Evolutionary conservation across 768 basidiomycete genomes (phyloP).

Genomic region (Suillus paluster): DNA sequence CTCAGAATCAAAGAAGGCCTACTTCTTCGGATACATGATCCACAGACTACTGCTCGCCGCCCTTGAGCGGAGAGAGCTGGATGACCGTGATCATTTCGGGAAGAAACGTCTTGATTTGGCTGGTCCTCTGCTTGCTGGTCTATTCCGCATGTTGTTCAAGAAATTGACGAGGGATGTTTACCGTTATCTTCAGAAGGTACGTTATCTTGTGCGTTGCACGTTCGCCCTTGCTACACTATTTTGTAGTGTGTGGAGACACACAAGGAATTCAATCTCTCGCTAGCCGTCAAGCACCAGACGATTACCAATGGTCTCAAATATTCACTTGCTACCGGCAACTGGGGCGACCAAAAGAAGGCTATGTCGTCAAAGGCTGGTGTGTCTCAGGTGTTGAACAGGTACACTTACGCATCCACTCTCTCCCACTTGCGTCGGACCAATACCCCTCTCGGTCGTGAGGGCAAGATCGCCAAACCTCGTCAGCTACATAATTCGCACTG

Average conservation of each 20-base stretch:
- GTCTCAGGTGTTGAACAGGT: slow-evolving; percentile 97
- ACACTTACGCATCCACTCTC: slow-evolving; percentile 97
- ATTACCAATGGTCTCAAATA: slow-evolving; percentile 99
- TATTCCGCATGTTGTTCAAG: slow-evolving; percentile 97
- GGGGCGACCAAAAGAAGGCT: slow-evolving; percentile 99
- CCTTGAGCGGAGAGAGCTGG: slow-evolving; percentile 91
- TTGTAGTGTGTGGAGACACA: slow-evolving; percentile 92
- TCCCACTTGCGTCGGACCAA: slow-evolving; percentile 98
- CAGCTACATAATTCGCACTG: slow-evolving; percentile 99
- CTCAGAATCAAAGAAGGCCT: slow-evolving; percentile 97
- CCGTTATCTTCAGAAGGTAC: slow-evolving; percentile 94
- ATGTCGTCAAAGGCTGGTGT: slow-evolving; percentile 99
- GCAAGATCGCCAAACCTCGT: slow-evolving; percentile 99
- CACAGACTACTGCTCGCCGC: slow-evolving; percentile 94
- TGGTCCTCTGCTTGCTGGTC: slow-evolving; percentile 92
- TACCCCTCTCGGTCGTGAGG: slow-evolving; percentile 96
- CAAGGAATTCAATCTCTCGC: slow-evolving; percentile 89
- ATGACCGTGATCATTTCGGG: slow-evolving; percentile 99
- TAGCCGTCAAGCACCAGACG: slow-evolving; percentile 94
- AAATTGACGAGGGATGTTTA: slow-evolving; percentile 98
- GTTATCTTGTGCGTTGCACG: slow-evolving; percentile 7
- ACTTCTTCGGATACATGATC: slow-evolving; percentile 99
- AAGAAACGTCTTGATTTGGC: slow-evolving; percentile 97
- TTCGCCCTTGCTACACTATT: slow-evolving; percentile 11
- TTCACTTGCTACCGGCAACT: slow-evolving; percentile 97